Conservation (phyloP, 2,329 filamentous ascomycete genomes). For the Bipolaris victoriae region DNA sequence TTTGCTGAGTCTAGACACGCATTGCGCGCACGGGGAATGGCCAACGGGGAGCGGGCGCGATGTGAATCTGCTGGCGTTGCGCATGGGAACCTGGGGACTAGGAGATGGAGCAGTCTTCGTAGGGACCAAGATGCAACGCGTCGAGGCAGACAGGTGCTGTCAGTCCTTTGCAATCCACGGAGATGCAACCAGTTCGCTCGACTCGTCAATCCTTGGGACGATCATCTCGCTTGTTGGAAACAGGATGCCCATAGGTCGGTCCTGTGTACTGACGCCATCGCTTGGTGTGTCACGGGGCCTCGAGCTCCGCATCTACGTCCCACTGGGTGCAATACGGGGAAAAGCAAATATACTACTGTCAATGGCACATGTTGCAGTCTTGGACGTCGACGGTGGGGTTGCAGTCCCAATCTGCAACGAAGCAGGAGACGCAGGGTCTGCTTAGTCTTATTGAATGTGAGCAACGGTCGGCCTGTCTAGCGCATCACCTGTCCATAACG, state of each 20-base stretch:
- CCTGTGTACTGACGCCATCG: neutral
- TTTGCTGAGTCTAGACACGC: slow-evolving; percentile 17
- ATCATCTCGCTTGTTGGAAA: neutral
- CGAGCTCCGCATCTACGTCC: neutral
- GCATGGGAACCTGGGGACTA: neutral
- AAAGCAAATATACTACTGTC: neutral
- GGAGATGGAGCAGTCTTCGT: neutral
- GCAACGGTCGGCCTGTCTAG: no score
- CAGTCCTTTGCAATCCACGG: neutral
- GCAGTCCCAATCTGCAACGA: no score
- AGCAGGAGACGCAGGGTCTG: no score
- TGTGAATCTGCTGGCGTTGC: neutral
- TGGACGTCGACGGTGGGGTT: no score
- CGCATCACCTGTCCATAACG: no score
- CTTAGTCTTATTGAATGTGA: no score
- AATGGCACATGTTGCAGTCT: no score
- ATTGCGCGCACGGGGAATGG: neutral
- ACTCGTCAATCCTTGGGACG: neutral
- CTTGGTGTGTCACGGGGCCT: neutral
- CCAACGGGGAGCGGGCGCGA: neutral
- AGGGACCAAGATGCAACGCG: slow-evolving; percentile 8
- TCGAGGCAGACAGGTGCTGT: neutral
- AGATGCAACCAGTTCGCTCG: no score
- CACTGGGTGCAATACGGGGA: neutral
- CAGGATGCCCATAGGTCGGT: neutral